Evolutionary conservation across 1,284 basidiomycete species (phyloP).

Genomic region (Cryptococcus sp.): DNA sequence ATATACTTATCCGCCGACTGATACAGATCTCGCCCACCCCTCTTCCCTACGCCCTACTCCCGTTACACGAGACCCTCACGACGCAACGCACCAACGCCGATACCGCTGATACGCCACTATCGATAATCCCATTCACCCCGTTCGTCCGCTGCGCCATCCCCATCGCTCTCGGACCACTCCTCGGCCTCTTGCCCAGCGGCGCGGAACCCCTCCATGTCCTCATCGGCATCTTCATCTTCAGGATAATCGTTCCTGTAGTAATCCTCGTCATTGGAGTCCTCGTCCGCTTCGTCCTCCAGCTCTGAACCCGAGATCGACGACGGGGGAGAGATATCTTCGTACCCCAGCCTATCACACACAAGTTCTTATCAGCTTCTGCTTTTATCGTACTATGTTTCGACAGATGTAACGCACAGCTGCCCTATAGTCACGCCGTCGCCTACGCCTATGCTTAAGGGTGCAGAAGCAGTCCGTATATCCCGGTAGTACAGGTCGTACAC

Average conservation of each 20-base stretch:
- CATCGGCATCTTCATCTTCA: constrained; percentile 54
- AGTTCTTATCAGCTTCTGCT: not conserved
- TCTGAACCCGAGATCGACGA: constrained; percentile 45
- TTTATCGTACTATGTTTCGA: not conserved
- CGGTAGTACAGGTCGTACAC: constrained; percentile 55
- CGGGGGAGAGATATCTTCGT: constrained; percentile 43
- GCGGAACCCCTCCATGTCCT: constrained; percentile 47
- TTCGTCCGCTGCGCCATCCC: constrained; percentile 22
- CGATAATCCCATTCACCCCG: constrained; percentile 42
- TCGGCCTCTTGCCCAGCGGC: constrained; percentile 30
- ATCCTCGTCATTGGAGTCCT: constrained; percentile 55
- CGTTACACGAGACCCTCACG: too few relatives aligned
- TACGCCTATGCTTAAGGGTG: constrained; percentile 26
- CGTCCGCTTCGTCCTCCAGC: constrained; percentile 54
- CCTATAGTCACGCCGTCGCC: constrained; percentile 42
- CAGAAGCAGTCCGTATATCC: constrained; percentile 28
- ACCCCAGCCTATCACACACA: constrained; percentile 34
- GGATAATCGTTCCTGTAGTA: constrained; percentile 56
- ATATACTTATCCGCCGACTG: too few relatives aligned
- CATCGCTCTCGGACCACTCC: constrained; percentile 32
- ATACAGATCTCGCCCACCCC: too few relatives aligned
- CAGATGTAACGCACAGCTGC: constrained; percentile 33
- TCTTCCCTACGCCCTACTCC: too few relatives aligned
- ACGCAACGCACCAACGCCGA: too few relatives aligned
- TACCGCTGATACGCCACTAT: not conserved